Conservation (phyloP, 345 rosid genomes). For the Citrus inodora region DNA sequence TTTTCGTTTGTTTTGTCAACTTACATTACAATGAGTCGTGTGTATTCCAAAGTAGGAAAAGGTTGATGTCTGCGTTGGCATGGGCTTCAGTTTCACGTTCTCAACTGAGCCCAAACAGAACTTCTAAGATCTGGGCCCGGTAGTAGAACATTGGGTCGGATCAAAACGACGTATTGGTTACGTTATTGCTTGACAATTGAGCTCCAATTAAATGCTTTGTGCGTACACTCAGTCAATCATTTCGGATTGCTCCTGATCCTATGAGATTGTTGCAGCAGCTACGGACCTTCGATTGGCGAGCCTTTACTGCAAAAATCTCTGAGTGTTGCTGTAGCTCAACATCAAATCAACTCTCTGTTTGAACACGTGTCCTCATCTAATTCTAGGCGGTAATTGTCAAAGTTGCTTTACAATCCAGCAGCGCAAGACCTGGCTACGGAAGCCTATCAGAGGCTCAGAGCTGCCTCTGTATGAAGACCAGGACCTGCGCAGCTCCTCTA, state of each 20-base stretch:
- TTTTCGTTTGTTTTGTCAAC: too few species aligned
- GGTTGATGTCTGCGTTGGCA: too few species aligned
- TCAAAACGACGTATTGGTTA: too few species aligned
- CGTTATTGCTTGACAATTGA: too few species aligned
- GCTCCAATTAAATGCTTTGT: too few species aligned
- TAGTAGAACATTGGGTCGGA: background rate
- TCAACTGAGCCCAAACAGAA: too few species aligned
- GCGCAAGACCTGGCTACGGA: background rate
- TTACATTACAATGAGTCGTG: too few species aligned
- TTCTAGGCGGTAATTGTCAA: background rate
- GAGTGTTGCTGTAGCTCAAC: background rate
- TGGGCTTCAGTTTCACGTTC: background rate
- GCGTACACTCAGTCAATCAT: too few species aligned
- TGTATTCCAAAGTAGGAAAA: too few species aligned
- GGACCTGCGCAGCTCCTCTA: background rate
- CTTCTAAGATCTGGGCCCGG: too few species aligned
- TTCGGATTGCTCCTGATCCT: too few species aligned
- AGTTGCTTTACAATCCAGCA: constrained; percentile 2
- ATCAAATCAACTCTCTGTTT: background rate
- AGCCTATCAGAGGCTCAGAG: background rate
- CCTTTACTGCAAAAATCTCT: background rate
- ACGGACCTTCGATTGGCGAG: background rate
- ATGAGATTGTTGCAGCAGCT: background rate
- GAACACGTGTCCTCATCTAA: background rate
- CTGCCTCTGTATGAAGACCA: too few species aligned